phyloP scores from a whole-genome alignment of 306 rosid genomes.

The Rosa lucieae region DNA sequence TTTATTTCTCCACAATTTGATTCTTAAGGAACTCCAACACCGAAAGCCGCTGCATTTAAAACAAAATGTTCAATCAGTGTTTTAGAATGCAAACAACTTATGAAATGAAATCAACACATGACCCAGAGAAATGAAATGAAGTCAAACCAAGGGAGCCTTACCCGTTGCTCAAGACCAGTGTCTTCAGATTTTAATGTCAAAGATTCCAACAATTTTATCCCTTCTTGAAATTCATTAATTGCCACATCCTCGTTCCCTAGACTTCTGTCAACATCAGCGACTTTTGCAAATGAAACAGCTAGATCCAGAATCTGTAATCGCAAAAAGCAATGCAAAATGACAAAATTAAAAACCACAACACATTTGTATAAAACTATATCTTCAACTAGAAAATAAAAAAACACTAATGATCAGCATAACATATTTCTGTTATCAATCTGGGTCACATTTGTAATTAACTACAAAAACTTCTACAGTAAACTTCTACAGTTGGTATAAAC shows the following conservation, averaged over 20 bases:
- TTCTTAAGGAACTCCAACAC: conserved; percentile 71
- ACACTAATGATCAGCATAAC: not conserved
- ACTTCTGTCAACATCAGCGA: conserved; percentile 87
- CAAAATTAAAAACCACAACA: conserved; percentile 24
- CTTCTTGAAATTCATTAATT: conserved; percentile 74
- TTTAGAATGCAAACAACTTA: not conserved
- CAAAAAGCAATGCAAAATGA: conserved; percentile 18
- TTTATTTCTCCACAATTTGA: conserved; percentile 58
- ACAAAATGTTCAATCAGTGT: conserved; percentile 4
- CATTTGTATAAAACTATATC: not conserved
- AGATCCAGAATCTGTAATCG: conserved; percentile 68
- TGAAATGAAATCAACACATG: conserved; percentile 1
- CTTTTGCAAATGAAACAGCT: conserved; percentile 91
- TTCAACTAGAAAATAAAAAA: not conserved
- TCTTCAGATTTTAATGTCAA: conserved; percentile 63
- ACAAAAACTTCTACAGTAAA: not conserved
- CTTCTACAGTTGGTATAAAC: not conserved
- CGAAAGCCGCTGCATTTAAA: conserved; percentile 52
- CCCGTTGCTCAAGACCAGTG: conserved; percentile 64
- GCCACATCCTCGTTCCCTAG: conserved; percentile 78
- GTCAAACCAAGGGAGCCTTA: conserved; percentile 29
- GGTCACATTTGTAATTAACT: not conserved
- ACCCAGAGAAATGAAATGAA: not conserved
- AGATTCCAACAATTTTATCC: conserved; percentile 69
- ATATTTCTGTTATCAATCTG: not conserved